Base-by-base conservation (phyloP, 2,329 filamentous ascomycete genomes). In the Coniochaeta hoffmannii region DNA sequence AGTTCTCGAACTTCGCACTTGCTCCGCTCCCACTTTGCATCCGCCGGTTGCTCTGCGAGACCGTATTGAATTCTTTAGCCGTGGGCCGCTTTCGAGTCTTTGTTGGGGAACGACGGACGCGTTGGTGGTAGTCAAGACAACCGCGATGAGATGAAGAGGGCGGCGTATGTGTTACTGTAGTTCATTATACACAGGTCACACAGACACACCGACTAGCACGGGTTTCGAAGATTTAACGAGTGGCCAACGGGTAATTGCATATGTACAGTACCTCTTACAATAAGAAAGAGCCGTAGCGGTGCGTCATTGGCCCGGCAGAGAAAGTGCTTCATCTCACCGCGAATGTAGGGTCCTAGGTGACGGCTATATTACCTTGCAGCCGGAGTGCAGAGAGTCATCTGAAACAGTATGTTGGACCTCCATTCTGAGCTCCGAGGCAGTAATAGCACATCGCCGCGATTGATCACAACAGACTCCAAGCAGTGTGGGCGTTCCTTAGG, bases 221-320 rank as follows among this genome's bases (percentile, higher is more conserved):
- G n/a, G n/a, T n/a, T n/a, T n/a, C n/a, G n/a, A n/a, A n/a, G n/a
- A n/a, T n/a, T n/a, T n/a, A n/a, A n/a, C 41, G 22, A 46, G 24
- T 24, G 22, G 22, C 41, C n/a, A n/a, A n/a, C n/a, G n/a, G n/a
- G n/a, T n/a, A n/a, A n/a, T n/a, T n/a, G n/a, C n/a, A n/a, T n/a
- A n/a, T n/a, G n/a, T n/a, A n/a, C n/a, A n/a, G n/a, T n/a, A n/a
- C n/a, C n/a, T n/a, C n/a, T n/a, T n/a, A n/a, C n/a, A n/a, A 34
- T 26, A 24, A 51, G 32, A 51, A 26, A 51, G n/a, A 19, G 24
- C 32, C 49, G 28, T 32, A 28, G 49, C 49, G 31, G 28, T 51
- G 49, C 49, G 26, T 51, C 31, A 51, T 51, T 51, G 49, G 49
- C 32, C 24, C 49, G 49, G 26, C 49, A 19, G 30, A 28, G 41